Evolutionary conservation across 2,329 filamentous ascomycete genomes (phyloP), one percentile per base, ranked within the genome.

Genomic region (Colletotrichum euphorbiae): DNA sequence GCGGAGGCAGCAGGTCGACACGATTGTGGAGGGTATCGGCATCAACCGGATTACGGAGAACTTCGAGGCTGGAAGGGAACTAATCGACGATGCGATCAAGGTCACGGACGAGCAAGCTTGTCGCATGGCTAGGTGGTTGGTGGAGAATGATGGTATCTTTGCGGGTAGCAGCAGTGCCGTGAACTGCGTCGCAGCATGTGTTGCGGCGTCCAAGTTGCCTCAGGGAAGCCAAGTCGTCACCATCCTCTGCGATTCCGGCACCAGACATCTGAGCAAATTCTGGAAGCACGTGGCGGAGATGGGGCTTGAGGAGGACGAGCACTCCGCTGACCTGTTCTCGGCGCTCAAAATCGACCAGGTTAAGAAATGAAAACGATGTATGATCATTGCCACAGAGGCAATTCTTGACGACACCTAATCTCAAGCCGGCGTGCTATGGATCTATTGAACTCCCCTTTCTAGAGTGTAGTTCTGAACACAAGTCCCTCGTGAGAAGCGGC

Each of bases 41-140:
- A 92, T 98, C 78, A 99, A 97, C 77, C 90, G 96, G 2, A 85
- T 97, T n/a, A 99, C 96, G 1, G 87, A 89, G 60, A 99, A 98
- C 78, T 96, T 99, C 71, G 93, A 97, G 77, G 91, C 90, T 31
- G 96, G 95, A 0, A 85, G 93, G 71, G 90, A 95, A 75, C 80
- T 98, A 62, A 88, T 99, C 60, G 93, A 98, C 77, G 94, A 98
- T 80, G 95, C 96, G 3, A 89, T 98, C 42, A 88, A 90, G 67
- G 93, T 99, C 13, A 93, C 89, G 3, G 97, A 99, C 78, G 88
- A 89, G 56, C 94, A 99, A 82, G 96, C 96, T 12, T 89, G 93
- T 77, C 87, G 86, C 62, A 99, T 99, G 96, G 96, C 95, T n/a
- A 85, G 93, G 70, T 98, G 94, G 93, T 82, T 99, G 45, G 95